A percentile compares a stretch with the other conserved stretches of the same genome.
Evolutionary conservation across 2,329 filamentous ascomycete species (phyloP).

Genomic region (Aspergillus transmontanensis): DNA sequence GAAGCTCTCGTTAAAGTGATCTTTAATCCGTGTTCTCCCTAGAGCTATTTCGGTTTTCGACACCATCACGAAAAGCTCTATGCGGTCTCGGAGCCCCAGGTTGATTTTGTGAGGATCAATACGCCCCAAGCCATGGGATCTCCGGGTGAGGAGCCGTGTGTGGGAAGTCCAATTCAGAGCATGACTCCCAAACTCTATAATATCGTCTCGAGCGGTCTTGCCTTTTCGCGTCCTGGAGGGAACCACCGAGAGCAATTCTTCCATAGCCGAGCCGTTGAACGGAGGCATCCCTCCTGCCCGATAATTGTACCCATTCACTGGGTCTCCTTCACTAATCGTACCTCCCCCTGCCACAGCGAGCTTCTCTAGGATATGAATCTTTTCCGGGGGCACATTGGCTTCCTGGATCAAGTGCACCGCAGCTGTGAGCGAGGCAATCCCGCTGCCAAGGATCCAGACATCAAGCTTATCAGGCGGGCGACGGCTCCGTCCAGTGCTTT

Average conservation of each 20-base stretch:
- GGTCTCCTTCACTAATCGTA: conserved; percentile 31
- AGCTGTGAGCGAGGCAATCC: conserved; percentile 38
- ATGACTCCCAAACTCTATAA: conserved; percentile 12
- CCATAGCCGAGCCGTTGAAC: conserved; percentile 36
- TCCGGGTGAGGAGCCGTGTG: conserved; percentile 18
- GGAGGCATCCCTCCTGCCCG: conserved; percentile 39
- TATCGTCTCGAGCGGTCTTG: conserved; percentile 22
- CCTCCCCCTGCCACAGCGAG: conserved; percentile 33
- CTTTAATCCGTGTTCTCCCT: conserved; percentile 20
- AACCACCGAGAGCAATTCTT: conserved; percentile 37
- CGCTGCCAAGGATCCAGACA: conserved; percentile 40
- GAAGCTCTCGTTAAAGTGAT: conserved; percentile 22
- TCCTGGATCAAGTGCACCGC: conserved; percentile 41
- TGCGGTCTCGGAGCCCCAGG: conserved; percentile 20
- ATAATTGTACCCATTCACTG: conserved; percentile 39
- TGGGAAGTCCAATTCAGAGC: not conserved
- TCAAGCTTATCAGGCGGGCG: conserved; percentile 30
- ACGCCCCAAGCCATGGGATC: conserved; percentile 7
- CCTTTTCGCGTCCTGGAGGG: conserved; percentile 22
- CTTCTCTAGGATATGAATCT: conserved; percentile 40
- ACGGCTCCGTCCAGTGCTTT: not conserved
- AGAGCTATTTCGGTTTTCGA: conserved; percentile 20
- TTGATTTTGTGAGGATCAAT: conserved; percentile 12
- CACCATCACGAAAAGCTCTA: conserved; percentile 21
- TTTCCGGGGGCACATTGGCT: conserved; percentile 34